phyloP scores from a whole-genome alignment of 1,139 yeast genomes.

The Yamadazyma dushanensis region DNA sequence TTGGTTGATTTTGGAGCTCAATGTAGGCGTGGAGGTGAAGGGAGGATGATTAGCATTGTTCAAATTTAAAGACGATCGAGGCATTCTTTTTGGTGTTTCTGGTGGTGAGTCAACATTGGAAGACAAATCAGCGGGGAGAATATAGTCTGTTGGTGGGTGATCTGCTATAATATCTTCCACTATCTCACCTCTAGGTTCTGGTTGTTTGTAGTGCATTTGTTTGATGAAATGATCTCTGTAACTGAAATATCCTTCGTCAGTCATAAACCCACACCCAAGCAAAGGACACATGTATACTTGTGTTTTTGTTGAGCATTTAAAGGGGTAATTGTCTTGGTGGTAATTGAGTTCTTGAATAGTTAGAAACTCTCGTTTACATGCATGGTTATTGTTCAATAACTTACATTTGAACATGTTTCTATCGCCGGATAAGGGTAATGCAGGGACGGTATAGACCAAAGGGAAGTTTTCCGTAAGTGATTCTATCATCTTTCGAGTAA shows the following conservation, averaged over 20 bases:
- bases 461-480: slow-evolving; percentile 29
- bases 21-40: background rate
- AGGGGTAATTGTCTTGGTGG: slow-evolving; percentile 22
- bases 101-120: no score
- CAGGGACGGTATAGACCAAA: slow-evolving; percentile 24
- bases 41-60: background rate
- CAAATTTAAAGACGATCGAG: no score
- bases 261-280: slow-evolving; percentile 43
- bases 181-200: slow-evolving; percentile 8
- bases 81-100: no score
- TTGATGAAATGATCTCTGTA: slow-evolving; percentile 34
- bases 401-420: slow-evolving; percentile 21
- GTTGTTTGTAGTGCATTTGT: slow-evolving; percentile 19
- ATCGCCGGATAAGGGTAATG: slow-evolving; percentile 23
- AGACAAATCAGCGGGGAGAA: no score
- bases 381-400: slow-evolving; percentile 6
- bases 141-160: no score
- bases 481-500: slow-evolving; percentile 11
- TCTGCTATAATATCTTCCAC: background rate
- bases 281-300: slow-evolving; percentile 42
- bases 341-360: slow-evolving; percentile 17
- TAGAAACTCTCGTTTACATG: slow-evolving; percentile 17
- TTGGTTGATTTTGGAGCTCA: slow-evolving; percentile 4
- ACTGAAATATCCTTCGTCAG: slow-evolving; percentile 36
- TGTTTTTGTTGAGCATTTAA: slow-evolving; percentile 25